Base-by-base conservation (phyloP, 2,329 filamentous ascomycete species). In the Leptographium flavum region DNA sequence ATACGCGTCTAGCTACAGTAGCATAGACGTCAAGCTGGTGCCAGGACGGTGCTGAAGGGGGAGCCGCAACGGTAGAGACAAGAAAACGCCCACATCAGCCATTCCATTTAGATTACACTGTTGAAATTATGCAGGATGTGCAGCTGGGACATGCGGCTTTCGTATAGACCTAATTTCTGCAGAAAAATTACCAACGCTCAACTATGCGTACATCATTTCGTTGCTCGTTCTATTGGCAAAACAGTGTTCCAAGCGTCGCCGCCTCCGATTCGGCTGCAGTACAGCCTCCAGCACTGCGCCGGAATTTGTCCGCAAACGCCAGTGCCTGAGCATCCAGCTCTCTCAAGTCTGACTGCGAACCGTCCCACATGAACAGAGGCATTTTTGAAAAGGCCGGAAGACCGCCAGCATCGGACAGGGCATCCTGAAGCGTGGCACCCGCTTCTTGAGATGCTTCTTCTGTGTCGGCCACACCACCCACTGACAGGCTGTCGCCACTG, bases 241-340 rank as follows among this genome's bases (percentile, higher is more conserved):
- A 53, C 23, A 53, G 41, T 40, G 31, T 39, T 19, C 46, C 47
- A 1, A 44, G 42, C 23, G 33, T 21, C 25, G 52, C 43, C 15
- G 21, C 22, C 55, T 57, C 23, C 45, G 45, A 11, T 52, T 46
- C 31, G 56, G 57, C 9, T 62, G 59, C 59, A 22, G 58, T 58
- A 55, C 87, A 94, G 1, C 73, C 74, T n/a, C 87, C 87, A 14
- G 86, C 70, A 3, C 74, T 64, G 43, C 63, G 60, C 37, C 78
- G 73, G 56, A 92, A 90, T 14, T 65, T 55, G 0, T 61, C 55
- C 5, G 73, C 65, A 55, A 80, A 87, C 6, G 69, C 63, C 1
- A 59, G 49, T 3, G 77, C 72, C 2, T 61, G 59, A 2, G 58
- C 55, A 8, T 64, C 63, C 3, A 78, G 51, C 1, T 65, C 63